Evolutionary conservation across 805 yeast genomes (phyloP).

Genomic region (Saccharomyces kudriavzevii): DNA sequence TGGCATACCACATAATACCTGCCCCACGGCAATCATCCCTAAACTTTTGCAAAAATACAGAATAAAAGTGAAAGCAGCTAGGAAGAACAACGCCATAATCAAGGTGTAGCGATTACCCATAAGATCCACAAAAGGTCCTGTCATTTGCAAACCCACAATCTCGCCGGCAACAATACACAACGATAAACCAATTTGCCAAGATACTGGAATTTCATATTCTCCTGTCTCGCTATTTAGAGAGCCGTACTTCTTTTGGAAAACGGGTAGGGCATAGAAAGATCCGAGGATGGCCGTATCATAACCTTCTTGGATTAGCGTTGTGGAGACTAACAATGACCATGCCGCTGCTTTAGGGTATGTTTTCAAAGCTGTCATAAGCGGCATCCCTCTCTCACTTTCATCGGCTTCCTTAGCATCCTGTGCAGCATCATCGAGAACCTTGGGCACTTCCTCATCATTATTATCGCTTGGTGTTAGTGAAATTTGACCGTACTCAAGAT

Average conservation of each 20-base stretch:
- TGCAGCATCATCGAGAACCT: conserved; percentile 2
- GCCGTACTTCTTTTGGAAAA: conserved; percentile 38
- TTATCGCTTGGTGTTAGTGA: conserved; percentile 2
- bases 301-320: conserved; percentile 43
- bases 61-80: conserved; percentile 38
- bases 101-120: conserved; percentile 40
- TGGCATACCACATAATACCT: conserved; percentile 38
- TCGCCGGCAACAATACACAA: conserved; percentile 32
- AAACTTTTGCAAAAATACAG: conserved; percentile 39
- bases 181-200: conserved; percentile 35
- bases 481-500: conserved; percentile 7
- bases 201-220: conserved; percentile 31
- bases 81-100: conserved; percentile 26
- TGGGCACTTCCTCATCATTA: neutral
- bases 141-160: conserved; percentile 39
- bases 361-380: conserved; percentile 31
- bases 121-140: conserved; percentile 38
- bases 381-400: conserved; percentile 23
- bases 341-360: conserved; percentile 40
- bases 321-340: conserved; percentile 40
- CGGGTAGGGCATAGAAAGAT: conserved; percentile 40
- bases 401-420: conserved; percentile 14
- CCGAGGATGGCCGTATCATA: conserved; percentile 37
- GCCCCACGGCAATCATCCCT: conserved; percentile 36
- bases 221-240: conserved; percentile 17